These are phyloP conservation scores for Rhizophagus clarus DNA, from an alignment of 192 early-diverging fungal genomes.

Conservation along the genomic window DNA sequence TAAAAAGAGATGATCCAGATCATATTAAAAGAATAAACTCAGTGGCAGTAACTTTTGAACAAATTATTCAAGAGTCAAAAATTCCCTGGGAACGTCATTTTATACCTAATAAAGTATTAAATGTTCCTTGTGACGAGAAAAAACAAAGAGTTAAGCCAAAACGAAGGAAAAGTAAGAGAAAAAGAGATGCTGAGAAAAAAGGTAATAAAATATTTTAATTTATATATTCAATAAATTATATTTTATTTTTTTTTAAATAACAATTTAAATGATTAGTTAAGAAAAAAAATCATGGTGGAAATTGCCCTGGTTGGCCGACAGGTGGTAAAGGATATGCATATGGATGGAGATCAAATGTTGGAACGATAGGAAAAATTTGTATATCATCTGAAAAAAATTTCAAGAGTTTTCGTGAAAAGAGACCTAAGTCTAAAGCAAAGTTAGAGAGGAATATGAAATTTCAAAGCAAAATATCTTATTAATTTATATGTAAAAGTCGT, in stretches of 20 bases:
- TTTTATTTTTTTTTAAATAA: neutral
- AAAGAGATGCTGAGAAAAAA: slow-evolving; percentile 14
- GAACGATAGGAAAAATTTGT: no score
- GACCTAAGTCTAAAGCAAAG: neutral
- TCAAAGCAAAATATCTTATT: no score
- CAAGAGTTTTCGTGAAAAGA: neutral
- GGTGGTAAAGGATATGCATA: slow-evolving; percentile 7
- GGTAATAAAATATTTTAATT: neutral
- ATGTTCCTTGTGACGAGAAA: neutral
- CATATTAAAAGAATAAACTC: neutral
- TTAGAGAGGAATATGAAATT: no score
- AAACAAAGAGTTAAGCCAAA: neutral
- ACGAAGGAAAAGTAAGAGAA: slow-evolving; percentile 24
- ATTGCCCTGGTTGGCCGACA: neutral
- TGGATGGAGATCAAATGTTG: neutral
- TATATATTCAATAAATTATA: neutral
- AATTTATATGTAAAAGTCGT: no score
- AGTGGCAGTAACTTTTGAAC: neutral
- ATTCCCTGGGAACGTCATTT: slow-evolving; percentile 30
- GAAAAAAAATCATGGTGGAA: neutral
- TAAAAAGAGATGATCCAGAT: neutral
- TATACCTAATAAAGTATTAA: slow-evolving; percentile 23
- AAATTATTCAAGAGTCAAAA: slow-evolving; percentile 19
- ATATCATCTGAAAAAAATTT: neutral
- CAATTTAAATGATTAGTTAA: neutral